Base-by-base conservation (phyloP, 2,329 filamentous ascomycete species). In the Basipetospora chlamydospora region DNA sequence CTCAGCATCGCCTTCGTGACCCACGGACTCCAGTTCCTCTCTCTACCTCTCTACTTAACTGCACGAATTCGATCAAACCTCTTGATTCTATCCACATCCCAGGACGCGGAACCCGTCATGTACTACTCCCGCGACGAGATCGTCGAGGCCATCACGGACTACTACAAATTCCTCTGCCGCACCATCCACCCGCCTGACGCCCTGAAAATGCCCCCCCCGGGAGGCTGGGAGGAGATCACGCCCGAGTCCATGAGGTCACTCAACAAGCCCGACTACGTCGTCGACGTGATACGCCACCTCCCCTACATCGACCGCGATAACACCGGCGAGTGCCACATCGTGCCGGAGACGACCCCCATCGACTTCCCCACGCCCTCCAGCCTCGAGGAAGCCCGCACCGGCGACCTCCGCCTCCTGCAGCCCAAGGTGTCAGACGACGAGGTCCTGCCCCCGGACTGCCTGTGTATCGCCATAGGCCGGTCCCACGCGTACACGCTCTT, bases 101-200 rank as follows among this genome's bases (percentile, higher is more conserved):
- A n/a, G n/a, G n/a, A n/a, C n/a, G n/a, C n/a, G n/a, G n/a, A n/a
- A n/a, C 85, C 85, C 25, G 77, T 80, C 42, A 66, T 93, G 12
- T 74, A 93, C 21, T 80, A 85, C 48, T 82, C 84, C 41, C 92
- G 93, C 48, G 85, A 92, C 48, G 80, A 88, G 55, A 73, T 93
- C 12, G 79, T 92, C 31, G 77, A 76, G 40, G 81, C 82, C 2
- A 64, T 93, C 33, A 88, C 86, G 69, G 79, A 82, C 0, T 93
- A 82, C 47, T 84, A 92, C 54, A 79, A 88, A 43, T 70, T 92
- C 42, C 84, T 92, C 52, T 73, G 76, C 43, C 80, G 77, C 34
- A 77, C 82, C 41, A 76, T 80, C 43, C 28, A 16, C 11, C 15
- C 28, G 5, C 12, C 28, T 16, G 28, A 30, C 15, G 7, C 28